Conservation (phyloP, 768 basidiomycete genomes). For the Fomitopsis serialis region DNA sequence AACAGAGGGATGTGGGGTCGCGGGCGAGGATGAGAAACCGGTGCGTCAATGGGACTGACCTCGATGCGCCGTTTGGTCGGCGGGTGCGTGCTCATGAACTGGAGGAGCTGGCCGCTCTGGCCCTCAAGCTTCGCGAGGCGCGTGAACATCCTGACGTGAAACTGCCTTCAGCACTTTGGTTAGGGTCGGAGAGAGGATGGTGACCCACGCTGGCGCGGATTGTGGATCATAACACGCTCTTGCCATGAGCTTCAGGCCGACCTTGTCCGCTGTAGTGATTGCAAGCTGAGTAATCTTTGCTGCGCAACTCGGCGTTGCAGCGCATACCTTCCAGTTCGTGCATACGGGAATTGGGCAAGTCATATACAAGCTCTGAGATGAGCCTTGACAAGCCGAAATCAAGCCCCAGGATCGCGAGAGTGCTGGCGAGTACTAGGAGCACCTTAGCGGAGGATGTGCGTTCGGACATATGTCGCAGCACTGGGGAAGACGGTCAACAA, state of each 20-base stretch:
- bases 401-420: constrained; percentile 48
- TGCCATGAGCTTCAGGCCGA: constrained; percentile 77
- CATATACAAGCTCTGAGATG: constrained; percentile 46
- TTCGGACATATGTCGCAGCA: constrained; percentile 55
- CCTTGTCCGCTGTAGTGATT: constrained; percentile 63
- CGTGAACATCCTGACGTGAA: constrained; percentile 53
- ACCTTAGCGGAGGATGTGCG: constrained; percentile 38
- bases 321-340: constrained; percentile 73
- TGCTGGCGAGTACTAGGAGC: constrained; percentile 32
- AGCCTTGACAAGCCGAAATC: constrained; percentile 47
- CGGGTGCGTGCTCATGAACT: constrained; percentile 83
- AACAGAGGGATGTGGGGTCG: not conserved
- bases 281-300: too few relatives aligned
- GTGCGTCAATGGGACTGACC: constrained; percentile 33
- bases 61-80: constrained; percentile 64
- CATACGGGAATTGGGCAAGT: constrained; percentile 78
- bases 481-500: constrained; percentile 18
- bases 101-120: constrained; percentile 27
- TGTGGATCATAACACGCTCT: constrained; percentile 84
- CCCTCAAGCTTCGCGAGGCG: constrained; percentile 59
- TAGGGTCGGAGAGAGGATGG: not conserved
- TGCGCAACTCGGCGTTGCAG: too few relatives aligned
- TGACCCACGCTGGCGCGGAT: constrained; percentile 62
- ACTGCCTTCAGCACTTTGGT: not conserved
- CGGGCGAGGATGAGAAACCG: too few relatives aligned